Evolutionary conservation across 306 rosid genomes (phyloP), one percentile per base, ranked within the genome.

Genomic region (Rosa lucieae): DNA sequence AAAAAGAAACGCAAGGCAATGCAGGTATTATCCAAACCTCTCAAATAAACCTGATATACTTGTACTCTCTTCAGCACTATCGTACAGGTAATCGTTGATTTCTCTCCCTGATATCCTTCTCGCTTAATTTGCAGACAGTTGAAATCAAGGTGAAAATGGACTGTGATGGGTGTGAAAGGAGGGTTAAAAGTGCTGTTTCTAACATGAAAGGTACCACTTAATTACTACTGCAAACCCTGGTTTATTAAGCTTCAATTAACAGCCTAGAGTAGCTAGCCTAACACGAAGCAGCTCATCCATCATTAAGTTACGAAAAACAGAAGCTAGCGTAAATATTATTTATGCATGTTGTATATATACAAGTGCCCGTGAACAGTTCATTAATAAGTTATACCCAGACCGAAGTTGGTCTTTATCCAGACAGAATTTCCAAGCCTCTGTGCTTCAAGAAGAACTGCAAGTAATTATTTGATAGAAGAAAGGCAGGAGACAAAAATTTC

Each of bases 131-230:
- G 48, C 79, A 93, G 98, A 93, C 91, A 14, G 98, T 94, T 75
- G 95, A 92, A 72, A 92, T 94, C 85, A 94, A 88, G 87, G 97
- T 94, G 88, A 94, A 94, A 86, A 94, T 94, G 99, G 99, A 94
- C 77, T 94, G 99, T 81, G 99, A 92, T 80, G 99, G 99, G 46
- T 94, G 99, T 70, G 99, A 92, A 82, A 92, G 99, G 85, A 92
- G 83, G 87, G 94, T 94, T 47, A 79, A 74, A 77, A 82, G 83
- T 79, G 83, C 93, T 70, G 97, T 91, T 76, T 74, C 95, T 63
- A 53, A 76, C 89, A 83, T 94, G 88, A 88, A 83, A 91, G 99
- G 98, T 67, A 67, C n/a, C 12, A 5, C 5, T 5, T 29, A 0
- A 11, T 23, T 62, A 37, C 21, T 0, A 37, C 70, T 35, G 17